These are phyloP conservation scores for Diaporthe vexans DNA, from an alignment of 2,329 filamentous ascomycete species.

Conservation along the genomic window DNA sequence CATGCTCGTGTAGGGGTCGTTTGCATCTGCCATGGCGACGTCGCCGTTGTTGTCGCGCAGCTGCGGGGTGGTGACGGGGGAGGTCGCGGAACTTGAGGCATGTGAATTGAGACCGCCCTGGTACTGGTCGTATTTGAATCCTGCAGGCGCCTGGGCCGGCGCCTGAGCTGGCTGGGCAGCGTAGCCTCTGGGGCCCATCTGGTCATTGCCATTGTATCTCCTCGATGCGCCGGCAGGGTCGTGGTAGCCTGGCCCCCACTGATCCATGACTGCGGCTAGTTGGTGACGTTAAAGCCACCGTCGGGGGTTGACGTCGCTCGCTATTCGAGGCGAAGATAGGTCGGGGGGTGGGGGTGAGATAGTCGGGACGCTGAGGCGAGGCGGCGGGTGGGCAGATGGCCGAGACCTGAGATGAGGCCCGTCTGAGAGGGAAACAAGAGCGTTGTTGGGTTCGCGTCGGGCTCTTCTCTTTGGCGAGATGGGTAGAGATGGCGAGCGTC, in stretches of 20 bases:
- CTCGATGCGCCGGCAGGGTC: slow-evolving; percentile 74
- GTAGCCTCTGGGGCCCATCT: slow-evolving; percentile 46
- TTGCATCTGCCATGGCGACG: slow-evolving; percentile 87
- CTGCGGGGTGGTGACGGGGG: slow-evolving; percentile 70
- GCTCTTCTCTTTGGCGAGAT: slow-evolving; percentile 24
- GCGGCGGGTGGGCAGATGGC: slow-evolving; percentile 20
- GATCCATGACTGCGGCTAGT: slow-evolving; percentile 60
- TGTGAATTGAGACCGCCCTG: slow-evolving; percentile 61
- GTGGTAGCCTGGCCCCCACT: slow-evolving; percentile 76
- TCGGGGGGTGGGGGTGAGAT: neutral
- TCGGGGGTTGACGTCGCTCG: slow-evolving; percentile 37
- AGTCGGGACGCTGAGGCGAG: slow-evolving; percentile 19
- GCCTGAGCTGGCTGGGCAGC: slow-evolving; percentile 47
- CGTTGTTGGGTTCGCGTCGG: slow-evolving; percentile 22
- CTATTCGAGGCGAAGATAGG: slow-evolving; percentile 9
- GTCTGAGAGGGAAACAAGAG: slow-evolving; percentile 18
- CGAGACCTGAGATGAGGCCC: slow-evolving; percentile 2
- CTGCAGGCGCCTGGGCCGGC: slow-evolving; percentile 63
- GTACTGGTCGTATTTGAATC: slow-evolving; percentile 79
- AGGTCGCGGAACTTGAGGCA: slow-evolving; percentile 64
- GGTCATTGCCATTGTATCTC: slow-evolving; percentile 71
- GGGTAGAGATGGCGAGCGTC: slow-evolving; percentile 35
- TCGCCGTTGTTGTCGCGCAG: slow-evolving; percentile 81
- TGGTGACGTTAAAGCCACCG: slow-evolving; percentile 40
- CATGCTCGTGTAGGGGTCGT: slow-evolving; percentile 85